These are phyloP conservation scores for Aspergillus hortae DNA, from an alignment of 2,329 filamentous ascomycete genomes.

Conservation along the genomic window DNA sequence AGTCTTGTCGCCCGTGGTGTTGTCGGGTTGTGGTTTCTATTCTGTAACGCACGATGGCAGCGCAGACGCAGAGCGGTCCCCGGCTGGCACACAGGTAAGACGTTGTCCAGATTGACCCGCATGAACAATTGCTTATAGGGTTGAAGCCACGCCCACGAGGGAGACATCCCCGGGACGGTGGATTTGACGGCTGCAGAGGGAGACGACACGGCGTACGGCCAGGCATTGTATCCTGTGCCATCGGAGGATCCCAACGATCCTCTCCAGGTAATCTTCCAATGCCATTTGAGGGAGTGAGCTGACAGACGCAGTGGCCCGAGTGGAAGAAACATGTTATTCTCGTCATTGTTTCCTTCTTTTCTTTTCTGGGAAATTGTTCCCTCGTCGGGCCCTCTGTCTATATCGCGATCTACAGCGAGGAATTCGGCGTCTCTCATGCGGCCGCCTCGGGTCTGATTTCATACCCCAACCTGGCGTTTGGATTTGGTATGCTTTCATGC, in stretches of 20 bases:
- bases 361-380: conserved; percentile 57
- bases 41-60: too few species aligned
- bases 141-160: conserved; percentile 50
- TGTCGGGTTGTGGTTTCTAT: too few species aligned
- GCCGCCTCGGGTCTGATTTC: conserved; percentile 55
- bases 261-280: conserved; percentile 39
- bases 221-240: conserved; percentile 59
- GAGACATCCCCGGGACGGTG: conserved; percentile 55
- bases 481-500: conserved; percentile 44
- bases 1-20: too few species aligned
- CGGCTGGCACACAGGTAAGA: too few species aligned
- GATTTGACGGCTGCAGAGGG: conserved; percentile 53
- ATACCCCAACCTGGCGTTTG: conserved; percentile 60
- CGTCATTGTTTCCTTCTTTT: conserved; percentile 53
- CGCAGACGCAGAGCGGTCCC: too few species aligned
- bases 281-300: not conserved
- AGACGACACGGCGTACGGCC: conserved; percentile 58
- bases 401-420: conserved; percentile 52
- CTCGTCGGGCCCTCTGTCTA: conserved; percentile 58
- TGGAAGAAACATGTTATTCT: conserved; percentile 58
- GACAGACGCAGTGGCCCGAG: conserved; percentile 45
- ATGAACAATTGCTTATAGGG: too few species aligned
- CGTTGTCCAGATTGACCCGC: too few species aligned
- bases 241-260: conserved; percentile 61
- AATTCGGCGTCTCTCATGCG: conserved; percentile 51